Evolutionary conservation across 371 early-diverging fungal species (phyloP).

Genomic region (Mucor irregularis): DNA sequence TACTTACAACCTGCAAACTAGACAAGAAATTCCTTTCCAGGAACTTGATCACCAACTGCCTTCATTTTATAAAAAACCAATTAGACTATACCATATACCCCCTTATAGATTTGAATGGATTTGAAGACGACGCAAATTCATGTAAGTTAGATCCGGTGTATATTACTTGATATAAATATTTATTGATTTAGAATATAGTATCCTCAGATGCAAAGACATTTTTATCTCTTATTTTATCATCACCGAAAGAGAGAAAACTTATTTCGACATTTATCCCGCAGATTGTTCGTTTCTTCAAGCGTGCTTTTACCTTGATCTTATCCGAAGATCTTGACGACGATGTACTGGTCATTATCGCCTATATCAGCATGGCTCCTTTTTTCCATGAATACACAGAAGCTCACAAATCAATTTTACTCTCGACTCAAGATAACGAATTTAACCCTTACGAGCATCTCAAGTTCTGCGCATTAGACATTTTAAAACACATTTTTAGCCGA

Average conservation of each 20-base stretch:
- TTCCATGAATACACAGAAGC: conserved; percentile 37
- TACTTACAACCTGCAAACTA: conserved; percentile 27
- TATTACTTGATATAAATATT: not conserved
- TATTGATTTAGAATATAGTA: conserved; percentile 19
- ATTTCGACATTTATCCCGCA: conserved; percentile 26
- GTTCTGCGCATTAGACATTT: conserved; percentile 43
- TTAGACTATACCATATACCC: conserved; percentile 44
- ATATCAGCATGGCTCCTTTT: conserved; percentile 42
- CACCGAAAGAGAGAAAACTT: conserved; percentile 13
- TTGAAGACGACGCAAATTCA: conserved; percentile 24
- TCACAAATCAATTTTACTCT: conserved; percentile 13
- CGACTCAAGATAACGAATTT: conserved; percentile 11
- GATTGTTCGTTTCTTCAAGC: conserved; percentile 30
- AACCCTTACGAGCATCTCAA: conserved; percentile 52
- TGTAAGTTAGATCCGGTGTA: conserved; percentile 14
- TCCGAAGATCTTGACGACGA: conserved; percentile 39
- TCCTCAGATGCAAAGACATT: conserved; percentile 21
- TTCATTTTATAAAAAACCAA: conserved; percentile 31
- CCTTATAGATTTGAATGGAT: conserved; percentile 28
- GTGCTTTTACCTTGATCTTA: conserved; percentile 17
- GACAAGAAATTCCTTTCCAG: conserved; percentile 33
- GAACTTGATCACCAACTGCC: conserved; percentile 28
- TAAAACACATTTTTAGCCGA: conserved; percentile 62
- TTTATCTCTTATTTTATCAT: conserved; percentile 12
- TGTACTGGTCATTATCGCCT: conserved; percentile 34